Evolutionary conservation across 805 yeast species (phyloP).

Genomic region (Candida morakotiae): DNA sequence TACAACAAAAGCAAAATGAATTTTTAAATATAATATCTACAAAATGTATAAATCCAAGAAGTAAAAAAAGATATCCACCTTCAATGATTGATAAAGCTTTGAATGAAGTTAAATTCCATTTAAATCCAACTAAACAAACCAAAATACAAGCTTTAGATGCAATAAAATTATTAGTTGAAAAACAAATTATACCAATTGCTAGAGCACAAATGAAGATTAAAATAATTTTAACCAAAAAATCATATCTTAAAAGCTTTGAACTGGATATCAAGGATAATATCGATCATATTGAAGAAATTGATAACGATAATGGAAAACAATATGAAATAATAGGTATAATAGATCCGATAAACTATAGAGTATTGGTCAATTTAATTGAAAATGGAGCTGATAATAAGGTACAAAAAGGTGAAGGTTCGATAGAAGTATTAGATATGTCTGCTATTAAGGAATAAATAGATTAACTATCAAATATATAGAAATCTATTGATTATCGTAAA

Average conservation of each 20-base stretch:
- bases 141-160: conserved; percentile 92
- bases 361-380: conserved; percentile 54
- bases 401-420: conserved; percentile 53
- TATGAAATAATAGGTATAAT: conserved; percentile 56
- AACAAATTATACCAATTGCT: conserved; percentile 87
- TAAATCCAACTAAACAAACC: conserved; percentile 68
- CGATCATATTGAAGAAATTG: conserved; percentile 36
- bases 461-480: neutral
- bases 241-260: conserved; percentile 37
- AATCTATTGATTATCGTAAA: no score
- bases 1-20: conserved; percentile 73
- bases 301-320: conserved; percentile 44
- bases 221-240: conserved; percentile 53
- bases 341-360: conserved; percentile 81
- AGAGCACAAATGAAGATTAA: conserved; percentile 91
- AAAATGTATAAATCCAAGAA: conserved; percentile 86
- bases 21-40: conserved; percentile 79
- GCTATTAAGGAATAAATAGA: conserved; percentile 53
- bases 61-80: conserved; percentile 90
- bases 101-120: conserved; percentile 71
- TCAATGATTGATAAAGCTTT: conserved; percentile 89
- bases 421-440: conserved; percentile 87
- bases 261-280: conserved; percentile 31
- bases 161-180: conserved; percentile 67
- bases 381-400: conserved; percentile 43